These are phyloP conservation scores for Polyporus tsugae DNA, from an alignment of 1,284 basidiomycete genomes.

Conservation along the genomic window DNA sequence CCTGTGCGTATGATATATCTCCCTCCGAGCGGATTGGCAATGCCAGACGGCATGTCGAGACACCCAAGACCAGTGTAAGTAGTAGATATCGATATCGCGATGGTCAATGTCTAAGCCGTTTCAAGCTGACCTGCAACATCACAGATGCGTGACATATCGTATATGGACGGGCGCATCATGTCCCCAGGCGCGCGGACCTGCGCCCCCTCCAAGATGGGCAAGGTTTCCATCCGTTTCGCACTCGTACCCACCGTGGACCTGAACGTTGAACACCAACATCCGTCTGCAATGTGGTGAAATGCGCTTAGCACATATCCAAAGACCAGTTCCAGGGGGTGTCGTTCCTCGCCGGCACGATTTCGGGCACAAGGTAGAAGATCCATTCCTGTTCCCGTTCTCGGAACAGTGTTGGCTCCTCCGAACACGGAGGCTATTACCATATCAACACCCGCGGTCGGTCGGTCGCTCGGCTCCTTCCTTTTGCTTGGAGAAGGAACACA, in stretches of 20 bases:
- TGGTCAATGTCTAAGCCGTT: background rate
- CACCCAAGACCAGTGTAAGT: background rate
- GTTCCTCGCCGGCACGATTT: background rate
- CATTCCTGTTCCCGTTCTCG: background rate
- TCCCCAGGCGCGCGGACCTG: background rate
- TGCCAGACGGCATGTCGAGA: background rate
- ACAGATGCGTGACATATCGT: background rate
- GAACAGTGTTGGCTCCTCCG: background rate
- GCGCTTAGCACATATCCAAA: too few species aligned
- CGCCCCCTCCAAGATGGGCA: background rate
- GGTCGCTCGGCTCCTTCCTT: background rate
- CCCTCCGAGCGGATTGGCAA: background rate
- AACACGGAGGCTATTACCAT: background rate
- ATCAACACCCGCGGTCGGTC: background rate
- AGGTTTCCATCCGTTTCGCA: too few species aligned
- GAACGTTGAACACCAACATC: too few species aligned
- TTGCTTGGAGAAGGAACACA: background rate
- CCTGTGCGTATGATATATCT: background rate
- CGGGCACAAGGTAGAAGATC: background rate
- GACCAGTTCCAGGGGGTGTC: too few species aligned
- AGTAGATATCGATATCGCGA: slow-evolving; percentile 1
- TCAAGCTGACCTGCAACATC: background rate
- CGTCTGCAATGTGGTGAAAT: too few species aligned
- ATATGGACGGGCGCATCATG: background rate
- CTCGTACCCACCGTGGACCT: too few species aligned